phyloP scores from a whole-genome alignment of 2,329 filamentous ascomycete genomes.

The Colletotrichum somersetense region DNA sequence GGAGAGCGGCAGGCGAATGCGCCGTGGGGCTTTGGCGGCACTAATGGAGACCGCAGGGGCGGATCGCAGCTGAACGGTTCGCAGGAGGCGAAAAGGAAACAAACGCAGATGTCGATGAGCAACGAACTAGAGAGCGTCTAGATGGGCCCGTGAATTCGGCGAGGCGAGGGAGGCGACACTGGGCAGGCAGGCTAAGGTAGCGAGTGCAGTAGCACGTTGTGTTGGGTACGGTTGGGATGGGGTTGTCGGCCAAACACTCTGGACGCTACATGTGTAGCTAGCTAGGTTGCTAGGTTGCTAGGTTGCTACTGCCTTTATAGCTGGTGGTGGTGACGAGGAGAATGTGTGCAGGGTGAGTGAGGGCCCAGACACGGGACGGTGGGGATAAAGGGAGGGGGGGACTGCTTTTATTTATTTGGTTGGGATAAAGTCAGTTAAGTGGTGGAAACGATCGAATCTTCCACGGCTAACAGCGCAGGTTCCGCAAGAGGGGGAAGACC shows the following conservation, averaged over 20 bases:
- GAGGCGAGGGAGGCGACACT: conserved; percentile 2
- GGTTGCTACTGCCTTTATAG: neutral
- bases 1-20: conserved; percentile 39
- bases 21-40: conserved; percentile 24
- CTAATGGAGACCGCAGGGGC: conserved; percentile 19
- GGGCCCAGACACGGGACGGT: neutral
- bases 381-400: conserved; percentile 7
- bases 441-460: conserved; percentile 32
- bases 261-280: neutral
- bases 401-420: conserved; percentile 28
- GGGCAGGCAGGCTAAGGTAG: neutral
- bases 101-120: conserved; percentile 21
- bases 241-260: conserved; percentile 23
- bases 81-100: conserved; percentile 21
- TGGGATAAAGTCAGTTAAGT: conserved; percentile 5
- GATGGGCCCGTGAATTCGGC: conserved; percentile 1
- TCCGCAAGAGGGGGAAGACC: conserved; percentile 13
- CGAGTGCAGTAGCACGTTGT: neutral
- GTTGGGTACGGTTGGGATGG: conserved; percentile 8
- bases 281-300: neutral
- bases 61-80: conserved; percentile 21
- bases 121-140: conserved; percentile 21
- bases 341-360: neutral
- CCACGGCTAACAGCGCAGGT: conserved; percentile 13
- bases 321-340: neutral